phyloP scores from a whole-genome alignment of 2,329 filamentous ascomycete species.

The Pseudocercospora musae region DNA sequence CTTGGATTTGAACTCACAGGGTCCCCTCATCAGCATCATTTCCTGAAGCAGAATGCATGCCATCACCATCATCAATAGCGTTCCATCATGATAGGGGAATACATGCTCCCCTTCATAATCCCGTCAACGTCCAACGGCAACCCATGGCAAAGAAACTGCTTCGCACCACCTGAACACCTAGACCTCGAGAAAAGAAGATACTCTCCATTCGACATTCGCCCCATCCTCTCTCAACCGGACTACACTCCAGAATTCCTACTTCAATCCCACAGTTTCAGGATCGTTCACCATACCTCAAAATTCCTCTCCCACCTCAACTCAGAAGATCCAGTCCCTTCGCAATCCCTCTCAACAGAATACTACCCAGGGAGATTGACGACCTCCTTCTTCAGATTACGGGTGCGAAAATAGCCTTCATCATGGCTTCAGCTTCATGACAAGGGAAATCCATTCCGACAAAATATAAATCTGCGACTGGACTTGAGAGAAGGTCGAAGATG shows the following conservation, averaged over 20 bases:
- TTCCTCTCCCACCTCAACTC: background rate
- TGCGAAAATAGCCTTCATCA: constrained; percentile 2
- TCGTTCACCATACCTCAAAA: constrained; percentile 1
- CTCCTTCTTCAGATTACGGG: background rate
- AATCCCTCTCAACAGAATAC: constrained; percentile 1
- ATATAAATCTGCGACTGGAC: background rate
- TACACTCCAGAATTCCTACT: background rate
- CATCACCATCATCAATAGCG: no score
- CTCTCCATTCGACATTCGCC: constrained; percentile 4
- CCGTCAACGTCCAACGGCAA: constrained; percentile 3
- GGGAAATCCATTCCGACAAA: background rate
- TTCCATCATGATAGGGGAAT: constrained; percentile 1
- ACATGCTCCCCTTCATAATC: constrained; percentile 1
- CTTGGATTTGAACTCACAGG: no score
- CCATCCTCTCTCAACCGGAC: background rate
- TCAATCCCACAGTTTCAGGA: constrained; percentile 4
- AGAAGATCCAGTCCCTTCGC: background rate
- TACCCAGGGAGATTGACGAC: constrained; percentile 1
- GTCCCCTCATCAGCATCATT: no score
- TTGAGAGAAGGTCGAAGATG: background rate
- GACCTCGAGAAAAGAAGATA: background rate
- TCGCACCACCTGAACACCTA: background rate
- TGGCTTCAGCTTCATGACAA: constrained; percentile 3
- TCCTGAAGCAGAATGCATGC: no score
- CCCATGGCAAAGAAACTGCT: constrained; percentile 10